Conservation (phyloP, 345 rosid genomes). For the Rhizophora mangle region DNA sequence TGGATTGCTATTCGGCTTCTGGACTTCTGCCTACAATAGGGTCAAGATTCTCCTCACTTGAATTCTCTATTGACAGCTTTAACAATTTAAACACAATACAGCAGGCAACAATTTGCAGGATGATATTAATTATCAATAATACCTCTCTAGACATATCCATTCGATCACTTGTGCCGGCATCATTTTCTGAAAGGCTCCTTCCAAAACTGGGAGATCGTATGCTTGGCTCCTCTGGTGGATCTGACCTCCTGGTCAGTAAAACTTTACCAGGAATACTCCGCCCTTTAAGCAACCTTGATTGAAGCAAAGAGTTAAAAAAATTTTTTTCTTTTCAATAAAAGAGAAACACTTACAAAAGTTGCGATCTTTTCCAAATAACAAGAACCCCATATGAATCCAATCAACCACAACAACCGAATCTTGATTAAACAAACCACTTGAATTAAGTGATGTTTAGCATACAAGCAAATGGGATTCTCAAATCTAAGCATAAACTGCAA, state of each 20-base stretch:
- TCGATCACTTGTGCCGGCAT: slow-evolving; percentile 58
- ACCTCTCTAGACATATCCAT: slow-evolving; percentile 51
- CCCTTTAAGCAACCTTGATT: slow-evolving; percentile 74
- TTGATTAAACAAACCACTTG: neutral
- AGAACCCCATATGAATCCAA: slow-evolving; percentile 11
- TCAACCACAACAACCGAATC: neutral
- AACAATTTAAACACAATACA: neutral
- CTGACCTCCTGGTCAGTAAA: slow-evolving; percentile 73
- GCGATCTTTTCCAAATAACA: slow-evolving; percentile 1
- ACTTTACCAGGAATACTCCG: slow-evolving; percentile 90
- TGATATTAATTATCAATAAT: slow-evolving; percentile 6
- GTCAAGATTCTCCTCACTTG: slow-evolving; percentile 7
- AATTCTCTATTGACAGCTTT: neutral
- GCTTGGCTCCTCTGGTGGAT: slow-evolving; percentile 47
- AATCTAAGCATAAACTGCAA: neutral
- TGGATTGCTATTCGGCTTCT: slow-evolving; percentile 38
- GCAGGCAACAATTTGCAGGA: neutral
- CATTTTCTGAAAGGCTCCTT: slow-evolving; percentile 71
- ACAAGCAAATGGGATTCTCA: neutral
- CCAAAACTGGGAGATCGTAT: slow-evolving; percentile 54
- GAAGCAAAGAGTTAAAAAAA: neutral
- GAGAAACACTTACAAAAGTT: neutral
- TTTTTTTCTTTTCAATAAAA: too few relatives aligned
- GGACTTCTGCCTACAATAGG: slow-evolving; percentile 45
- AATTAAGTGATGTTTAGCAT: neutral